Percentiles rank a stretch among this genome's conserved stretches.
Evolutionary conservation across 2,329 filamentous ascomycete genomes (phyloP).

Genomic region (Aspergillus sp.): DNA sequence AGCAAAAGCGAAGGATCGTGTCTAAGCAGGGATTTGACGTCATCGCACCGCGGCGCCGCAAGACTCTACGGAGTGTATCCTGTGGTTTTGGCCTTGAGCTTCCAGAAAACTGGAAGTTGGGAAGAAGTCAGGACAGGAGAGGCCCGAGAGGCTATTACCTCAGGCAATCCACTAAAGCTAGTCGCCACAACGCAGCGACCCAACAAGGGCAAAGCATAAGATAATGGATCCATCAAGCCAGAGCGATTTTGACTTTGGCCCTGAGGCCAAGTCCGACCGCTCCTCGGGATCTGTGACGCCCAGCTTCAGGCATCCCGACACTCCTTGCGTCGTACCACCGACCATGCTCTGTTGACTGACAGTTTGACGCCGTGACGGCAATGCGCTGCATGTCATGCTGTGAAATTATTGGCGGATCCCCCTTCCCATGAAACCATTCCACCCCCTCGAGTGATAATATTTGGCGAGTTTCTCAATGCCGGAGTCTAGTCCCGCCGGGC

Average conservation of each 20-base stretch:
- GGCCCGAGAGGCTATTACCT: neutral
- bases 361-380: conserved; percentile 10
- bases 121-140: neutral
- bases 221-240: neutral
- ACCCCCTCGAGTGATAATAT: neutral
- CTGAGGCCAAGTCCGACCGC: conserved; percentile 11
- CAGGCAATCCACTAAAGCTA: neutral
- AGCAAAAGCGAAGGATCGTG: no score
- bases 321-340: conserved; percentile 28
- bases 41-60: no score
- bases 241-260: neutral
- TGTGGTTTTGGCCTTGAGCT: no score
- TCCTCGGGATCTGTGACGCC: conserved; percentile 15
- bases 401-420: neutral
- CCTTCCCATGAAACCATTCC: neutral
- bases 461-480: neutral
- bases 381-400: neutral
- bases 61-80: no score
- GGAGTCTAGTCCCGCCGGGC: conserved; percentile 8
- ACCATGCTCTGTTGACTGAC: conserved; percentile 15
- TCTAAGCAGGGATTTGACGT: no score
- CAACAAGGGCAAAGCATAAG: neutral
- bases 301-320: conserved; percentile 19
- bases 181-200: neutral
- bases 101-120: no score